Evolutionary conservation across 495 filamentous ascomycete species (phyloP), one percentile per base, ranked within the genome.

Genomic region (Daldinia loculata): DNA sequence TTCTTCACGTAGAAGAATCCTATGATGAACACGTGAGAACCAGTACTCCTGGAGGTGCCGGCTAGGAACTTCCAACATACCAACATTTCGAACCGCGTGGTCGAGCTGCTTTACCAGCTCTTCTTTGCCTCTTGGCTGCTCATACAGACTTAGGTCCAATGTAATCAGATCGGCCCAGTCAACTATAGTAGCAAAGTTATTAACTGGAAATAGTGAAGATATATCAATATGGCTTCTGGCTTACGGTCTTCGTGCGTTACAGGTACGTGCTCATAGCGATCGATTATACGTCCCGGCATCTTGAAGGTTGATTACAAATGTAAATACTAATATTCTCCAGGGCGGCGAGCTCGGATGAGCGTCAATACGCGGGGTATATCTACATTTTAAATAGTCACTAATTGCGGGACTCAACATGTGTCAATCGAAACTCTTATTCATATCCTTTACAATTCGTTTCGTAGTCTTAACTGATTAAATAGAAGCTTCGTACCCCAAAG

Each of bases 1-100:
- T 88, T 87, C 67, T 83, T 87, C 4, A 89, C 84, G 67, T 89
- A 88, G 74, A 88, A 88, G 74, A 88, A 89, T n/a, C 76, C 75
- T 74, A 22, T 7, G 36, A 22, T 51, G 39, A 26, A 14, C 45
- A 26, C 39, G 43, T 69, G 26, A 67, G 61, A 63, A 17, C 29
- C 5, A 4, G 9, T 52, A 2, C 0, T 15, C 6, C 4, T 12
- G 12, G 8, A 19, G 15, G 38, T 24, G 6, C 15, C 27, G 3
- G 8, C 1, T 65, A 6, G 52, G 24, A 30, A 19, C 39, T 36
- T 52, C 51, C 24, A 73, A 60, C 80, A 76, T 61, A 79, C 85
- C 86, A 41, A 87, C 82, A 45, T 87, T 75, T 22, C 82, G 80
- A 2, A 88, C 84, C 2, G 87, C 87, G 71, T 89, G 84, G n/a